Evolutionary conservation across 2,329 filamentous ascomycete genomes (phyloP).

Genomic region (Apiospora hydei): DNA sequence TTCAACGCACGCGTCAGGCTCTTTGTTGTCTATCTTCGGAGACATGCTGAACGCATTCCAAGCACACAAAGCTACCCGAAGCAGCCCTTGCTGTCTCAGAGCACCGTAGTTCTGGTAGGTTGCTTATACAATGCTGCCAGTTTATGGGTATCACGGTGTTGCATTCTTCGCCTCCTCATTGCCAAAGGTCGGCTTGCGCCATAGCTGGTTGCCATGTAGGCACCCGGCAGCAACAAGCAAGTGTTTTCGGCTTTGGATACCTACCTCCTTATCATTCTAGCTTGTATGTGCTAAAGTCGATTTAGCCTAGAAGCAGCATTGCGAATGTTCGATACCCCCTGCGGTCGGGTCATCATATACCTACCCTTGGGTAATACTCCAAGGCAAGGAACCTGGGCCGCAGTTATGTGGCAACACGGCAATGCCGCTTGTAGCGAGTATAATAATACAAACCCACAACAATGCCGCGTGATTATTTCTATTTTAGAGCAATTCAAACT

Average conservation of each 20-base stretch:
- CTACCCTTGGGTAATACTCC: background rate
- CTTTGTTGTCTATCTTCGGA: conserved; percentile 15
- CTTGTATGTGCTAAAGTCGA: background rate
- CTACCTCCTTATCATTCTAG: background rate
- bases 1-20: conserved; percentile 1
- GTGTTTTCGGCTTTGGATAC: background rate
- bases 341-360: background rate
- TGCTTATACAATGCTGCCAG: background rate
- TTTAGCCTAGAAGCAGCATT: background rate
- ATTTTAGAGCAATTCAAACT: background rate
- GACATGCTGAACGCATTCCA: conserved; percentile 11
- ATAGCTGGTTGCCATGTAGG: background rate
- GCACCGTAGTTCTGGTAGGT: background rate
- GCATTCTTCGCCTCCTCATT: background rate
- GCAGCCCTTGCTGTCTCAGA: background rate
- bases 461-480: background rate
- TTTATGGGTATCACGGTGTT: background rate
- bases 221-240: background rate
- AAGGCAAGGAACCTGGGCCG: background rate
- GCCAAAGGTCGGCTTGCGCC: background rate
- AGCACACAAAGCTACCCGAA: conserved; percentile 4
- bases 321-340: background rate
- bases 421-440: conserved; percentile 1
- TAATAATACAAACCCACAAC: background rate
- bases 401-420: background rate